Base-by-base conservation (phyloP, 1,139 yeast species). In the Yamadazyma dendronema region DNA sequence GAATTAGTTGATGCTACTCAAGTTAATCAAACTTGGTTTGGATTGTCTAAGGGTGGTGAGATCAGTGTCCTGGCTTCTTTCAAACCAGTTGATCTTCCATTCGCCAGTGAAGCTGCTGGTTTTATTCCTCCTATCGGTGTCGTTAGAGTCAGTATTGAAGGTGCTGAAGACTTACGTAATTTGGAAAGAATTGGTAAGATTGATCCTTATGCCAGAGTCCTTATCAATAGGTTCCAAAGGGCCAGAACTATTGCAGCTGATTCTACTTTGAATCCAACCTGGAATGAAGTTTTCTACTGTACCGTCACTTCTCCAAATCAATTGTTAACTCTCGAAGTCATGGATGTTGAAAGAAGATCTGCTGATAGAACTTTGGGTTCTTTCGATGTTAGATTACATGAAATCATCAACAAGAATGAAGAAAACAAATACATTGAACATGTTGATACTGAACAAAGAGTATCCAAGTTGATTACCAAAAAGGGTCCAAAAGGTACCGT, bases 81-180 rank as follows among this genome's bases (percentile, higher is more conserved):
- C 96, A 88, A 84, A 59, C 94, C 97, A 3, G 95, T 90, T 30
- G 81, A 76, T 26, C 41, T 49, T 22, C 44, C 47, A 33, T 72
- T 77, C 31, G 77, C 81, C 11, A 67, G 79, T 36, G 89, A 88
- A 48, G 66, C 85, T 17, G 80, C 84, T 50, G 90, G 89, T 34
- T 90, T 88, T 64, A 79, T 88, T 21, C 90, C 90, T 43, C 98
- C 98, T 37, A 83, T 90, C 56, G 98, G 98, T 55, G 94, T 84
- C 28, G 72, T 90, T 11, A 80, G 97, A 55, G 72, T 92, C 38
- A 76, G 80, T 48, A 61, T 92, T 44, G 77, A 77, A 49, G 75
- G 74, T 44, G 97, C 94, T 31, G 76, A 73, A 41, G 83, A 80
- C 43, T 74, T 92, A 53, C 77, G 85, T 44, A 92, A 92, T 61